Evolutionary conservation across 2,329 filamentous ascomycete genomes (phyloP).

Genomic region (Escovopsis weberi): DNA sequence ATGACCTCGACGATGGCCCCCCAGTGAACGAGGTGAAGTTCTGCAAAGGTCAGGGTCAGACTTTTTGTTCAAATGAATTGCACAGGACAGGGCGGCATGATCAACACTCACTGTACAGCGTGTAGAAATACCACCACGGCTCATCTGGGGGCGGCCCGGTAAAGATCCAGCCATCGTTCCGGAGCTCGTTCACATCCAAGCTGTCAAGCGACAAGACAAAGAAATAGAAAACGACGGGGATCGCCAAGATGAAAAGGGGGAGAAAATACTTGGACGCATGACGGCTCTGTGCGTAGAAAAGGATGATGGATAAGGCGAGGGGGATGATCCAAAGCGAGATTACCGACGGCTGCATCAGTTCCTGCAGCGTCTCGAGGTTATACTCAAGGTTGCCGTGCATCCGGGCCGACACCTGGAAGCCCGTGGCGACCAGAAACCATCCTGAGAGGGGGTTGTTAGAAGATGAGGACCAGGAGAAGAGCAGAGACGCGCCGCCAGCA

Average conservation of each 20-base stretch:
- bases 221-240: conserved; percentile 65
- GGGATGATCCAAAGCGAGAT: conserved; percentile 74
- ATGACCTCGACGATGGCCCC: conserved; percentile 68
- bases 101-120: conserved; percentile 61
- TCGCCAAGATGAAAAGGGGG: conserved; percentile 69
- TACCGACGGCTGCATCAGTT: conserved; percentile 59
- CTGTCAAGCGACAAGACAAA: conserved; percentile 55
- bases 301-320: conserved; percentile 56
- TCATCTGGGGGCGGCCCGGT: conserved; percentile 69
- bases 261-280: conserved; percentile 74
- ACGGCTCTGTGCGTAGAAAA: conserved; percentile 64
- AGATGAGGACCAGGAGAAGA: too few relatives aligned
- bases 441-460: too few relatives aligned
- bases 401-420: conserved; percentile 83
- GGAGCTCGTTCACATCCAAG: conserved; percentile 51
- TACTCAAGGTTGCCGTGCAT: conserved; percentile 77
- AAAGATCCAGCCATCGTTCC: conserved; percentile 79
- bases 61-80: too few relatives aligned
- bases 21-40: conserved; percentile 72
- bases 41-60: conserved; percentile 28
- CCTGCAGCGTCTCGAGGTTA: conserved; percentile 58
- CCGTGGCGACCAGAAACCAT: conserved; percentile 84
- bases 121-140: conserved; percentile 97
- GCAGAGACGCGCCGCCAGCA: too few relatives aligned
- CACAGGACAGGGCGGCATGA: not conserved